Evolutionary conservation across 345 rosid genomes (phyloP).

Genomic region (Gossypium ekmanianum): DNA sequence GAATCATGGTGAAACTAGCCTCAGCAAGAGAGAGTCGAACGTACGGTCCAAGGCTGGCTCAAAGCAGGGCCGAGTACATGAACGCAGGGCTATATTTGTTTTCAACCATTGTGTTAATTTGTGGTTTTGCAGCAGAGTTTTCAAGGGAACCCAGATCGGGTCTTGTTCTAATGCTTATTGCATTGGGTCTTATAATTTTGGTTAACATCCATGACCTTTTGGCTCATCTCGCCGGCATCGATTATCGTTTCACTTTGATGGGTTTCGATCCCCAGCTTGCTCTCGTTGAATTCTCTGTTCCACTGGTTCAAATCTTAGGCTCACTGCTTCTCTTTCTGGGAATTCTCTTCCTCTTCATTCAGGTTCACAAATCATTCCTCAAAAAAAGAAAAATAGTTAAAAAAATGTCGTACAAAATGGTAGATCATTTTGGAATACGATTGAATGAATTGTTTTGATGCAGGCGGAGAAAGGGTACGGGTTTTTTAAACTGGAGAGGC

Average conservation of each 20-base stretch:
- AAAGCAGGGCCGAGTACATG: slow-evolving; percentile 68
- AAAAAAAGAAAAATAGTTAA: neutral
- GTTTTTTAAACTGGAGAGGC: slow-evolving; percentile 45
- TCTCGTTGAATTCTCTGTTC: slow-evolving; percentile 75
- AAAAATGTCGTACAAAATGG: neutral
- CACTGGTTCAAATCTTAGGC: slow-evolving; percentile 58
- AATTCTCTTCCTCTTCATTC: slow-evolving; percentile 53
- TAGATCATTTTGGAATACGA: neutral
- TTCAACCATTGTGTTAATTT: slow-evolving; percentile 49
- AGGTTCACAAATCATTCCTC: slow-evolving; percentile 28
- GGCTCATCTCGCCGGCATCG: slow-evolving; percentile 78
- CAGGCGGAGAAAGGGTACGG: slow-evolving; percentile 56
- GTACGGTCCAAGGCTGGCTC: slow-evolving; percentile 54
- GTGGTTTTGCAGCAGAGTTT: slow-evolving; percentile 58
- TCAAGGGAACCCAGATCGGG: slow-evolving; percentile 69
- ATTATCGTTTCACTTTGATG: slow-evolving; percentile 52
- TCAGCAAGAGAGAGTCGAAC: slow-evolving; percentile 67
- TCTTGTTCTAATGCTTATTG: slow-evolving; percentile 58
- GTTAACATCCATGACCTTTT: slow-evolving; percentile 69
- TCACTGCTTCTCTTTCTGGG: slow-evolving; percentile 56
- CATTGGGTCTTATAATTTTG: slow-evolving; percentile 37
- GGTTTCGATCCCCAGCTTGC: slow-evolving; percentile 65
- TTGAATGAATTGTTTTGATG: neutral
- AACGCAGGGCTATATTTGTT: slow-evolving; percentile 72
- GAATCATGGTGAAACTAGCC: slow-evolving; percentile 83